Percentiles rank a stretch among this genome's conserved stretches.
These are phyloP conservation scores for Sicyos edulis DNA, from an alignment of 306 rosid genomes.

Conservation along the genomic window DNA sequence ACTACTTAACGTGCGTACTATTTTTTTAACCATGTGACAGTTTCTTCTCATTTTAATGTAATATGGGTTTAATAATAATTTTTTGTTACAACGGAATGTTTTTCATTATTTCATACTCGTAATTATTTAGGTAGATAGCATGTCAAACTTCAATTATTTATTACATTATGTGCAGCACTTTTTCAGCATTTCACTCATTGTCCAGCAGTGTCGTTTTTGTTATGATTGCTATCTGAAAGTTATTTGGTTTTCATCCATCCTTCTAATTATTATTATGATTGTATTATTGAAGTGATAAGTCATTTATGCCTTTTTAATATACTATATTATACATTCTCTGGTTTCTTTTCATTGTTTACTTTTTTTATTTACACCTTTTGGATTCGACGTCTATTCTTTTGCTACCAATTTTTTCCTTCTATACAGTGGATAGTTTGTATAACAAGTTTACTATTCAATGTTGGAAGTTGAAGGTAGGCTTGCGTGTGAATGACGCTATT, in stretches of 20 bases:
- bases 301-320: conserved; percentile 1
- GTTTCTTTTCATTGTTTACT: not conserved
- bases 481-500: conserved; percentile 6
- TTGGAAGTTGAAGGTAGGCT: not conserved
- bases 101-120: not conserved
- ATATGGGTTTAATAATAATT: not conserved
- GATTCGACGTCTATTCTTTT: not conserved
- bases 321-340: not conserved
- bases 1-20: conserved; percentile 64
- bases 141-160: not conserved
- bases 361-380: not conserved
- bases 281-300: not conserved
- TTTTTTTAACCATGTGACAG: conserved; percentile 7
- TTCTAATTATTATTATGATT: not conserved
- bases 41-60: not conserved
- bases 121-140: not conserved
- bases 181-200: not conserved
- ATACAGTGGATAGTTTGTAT: no score
- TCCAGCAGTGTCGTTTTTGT: conserved; percentile 1
- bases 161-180: not conserved
- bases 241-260: not conserved
- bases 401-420: no score
- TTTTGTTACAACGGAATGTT: not conserved
- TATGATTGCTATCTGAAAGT: conserved; percentile 9
- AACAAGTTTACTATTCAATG: not conserved